Evolutionary conservation across 345 rosid genomes (phyloP).

Genomic region (Citrus medica): DNA sequence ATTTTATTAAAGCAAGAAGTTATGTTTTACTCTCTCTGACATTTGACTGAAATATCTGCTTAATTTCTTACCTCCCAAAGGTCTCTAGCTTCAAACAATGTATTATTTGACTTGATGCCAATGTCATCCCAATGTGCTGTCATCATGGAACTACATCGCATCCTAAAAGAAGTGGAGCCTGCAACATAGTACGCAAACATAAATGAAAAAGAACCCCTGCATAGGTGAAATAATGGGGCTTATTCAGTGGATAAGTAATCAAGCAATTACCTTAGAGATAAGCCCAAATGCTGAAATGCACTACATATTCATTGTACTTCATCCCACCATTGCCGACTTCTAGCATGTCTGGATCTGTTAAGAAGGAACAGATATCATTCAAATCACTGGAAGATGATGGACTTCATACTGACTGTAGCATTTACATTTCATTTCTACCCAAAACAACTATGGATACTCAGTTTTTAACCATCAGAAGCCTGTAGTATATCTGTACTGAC

Average conservation of each 20-base stretch:
- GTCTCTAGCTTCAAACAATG: not conserved
- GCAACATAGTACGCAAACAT: not conserved
- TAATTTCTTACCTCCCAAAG: not conserved
- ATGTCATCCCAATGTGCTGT: conserved; percentile 18
- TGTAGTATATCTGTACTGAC: conserved; percentile 1
- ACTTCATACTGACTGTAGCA: not conserved
- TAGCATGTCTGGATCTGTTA: conserved; percentile 39
- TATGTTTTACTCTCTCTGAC: no score
- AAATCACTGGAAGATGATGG: not conserved
- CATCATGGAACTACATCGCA: conserved; percentile 27
- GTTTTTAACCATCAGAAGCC: not conserved
- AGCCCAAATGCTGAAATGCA: conserved; percentile 40
- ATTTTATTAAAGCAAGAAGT: not conserved
- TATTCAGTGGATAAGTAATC: not conserved
- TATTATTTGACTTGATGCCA: not conserved
- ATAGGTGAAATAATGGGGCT: not conserved
- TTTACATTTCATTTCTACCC: not conserved
- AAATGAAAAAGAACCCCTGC: not conserved
- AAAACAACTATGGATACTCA: not conserved
- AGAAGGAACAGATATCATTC: not conserved
- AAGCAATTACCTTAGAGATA: conserved; percentile 26
- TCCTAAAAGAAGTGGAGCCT: conserved; percentile 50
- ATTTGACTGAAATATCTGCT: not conserved
- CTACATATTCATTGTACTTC: conserved; percentile 32
- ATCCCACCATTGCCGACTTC: conserved; percentile 43